Evolutionary conservation across 148 eudicot genomes (phyloP), one percentile per base, ranked within the genome.

Genomic region (Cornus florida): DNA sequence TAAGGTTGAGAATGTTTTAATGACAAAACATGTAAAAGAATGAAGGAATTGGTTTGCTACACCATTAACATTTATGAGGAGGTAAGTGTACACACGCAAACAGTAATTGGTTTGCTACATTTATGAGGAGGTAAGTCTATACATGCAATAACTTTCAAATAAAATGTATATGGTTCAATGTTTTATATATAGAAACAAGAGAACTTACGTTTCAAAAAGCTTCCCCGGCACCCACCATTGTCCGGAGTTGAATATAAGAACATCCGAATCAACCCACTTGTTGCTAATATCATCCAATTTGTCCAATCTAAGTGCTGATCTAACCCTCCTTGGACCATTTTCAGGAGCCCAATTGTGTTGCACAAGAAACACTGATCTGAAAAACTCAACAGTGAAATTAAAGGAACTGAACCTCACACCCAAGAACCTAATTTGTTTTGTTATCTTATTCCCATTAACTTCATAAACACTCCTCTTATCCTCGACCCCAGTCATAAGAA

Each of bases 211-310:
- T 71, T 86, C 88, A 82, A 86, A 89, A 48, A 91, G 78, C 83
- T 91, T 91, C 71, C 89, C 87, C 23, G 92, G 92, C 57, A 88
- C 90, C 94, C 94, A 91, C 94, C 94, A 91, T 65, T 91, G 94
- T 43, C 94, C 94, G 12, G 94, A 81, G 80, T 89, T 91, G 81
- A 91, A 89, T 80, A 91, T 86, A 22, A 91, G 82, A 70, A 88
- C 89, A 80, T 91, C 94, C 10, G 94, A 74, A 82, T 87, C 28
- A 53, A 87, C 79, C 94, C 94, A 91, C 70, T 91, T 89, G 23
- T 79, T 75, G 69, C 89, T 87, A 75, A 87, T 89, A 41, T 84
- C 84, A 77, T 91, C 94, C 87, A 91, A 53, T 75, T 81, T 83
- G 74, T 91, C 94, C 77, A 91, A 80, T 59, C 41, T 77, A 70